Base-by-base conservation (phyloP, 345 rosid genomes). In the Dimocarpus longan region DNA sequence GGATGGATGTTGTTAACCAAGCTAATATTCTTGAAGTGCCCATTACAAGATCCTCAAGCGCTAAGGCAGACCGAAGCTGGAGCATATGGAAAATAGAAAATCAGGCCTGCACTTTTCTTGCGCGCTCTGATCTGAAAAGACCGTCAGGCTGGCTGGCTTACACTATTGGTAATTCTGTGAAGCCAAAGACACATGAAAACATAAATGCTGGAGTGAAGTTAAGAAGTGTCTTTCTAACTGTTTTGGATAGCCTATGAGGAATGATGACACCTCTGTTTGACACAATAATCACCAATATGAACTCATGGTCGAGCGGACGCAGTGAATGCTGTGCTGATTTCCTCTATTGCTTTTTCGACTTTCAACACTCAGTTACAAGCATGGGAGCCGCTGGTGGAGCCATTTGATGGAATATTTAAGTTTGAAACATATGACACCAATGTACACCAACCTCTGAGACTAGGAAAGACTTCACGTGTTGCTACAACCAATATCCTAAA, bases 401-500 rank as follows among this genome's bases (percentile, higher is more conserved):
- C 99, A 24, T 96, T 96, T 86, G 99, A 96, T 86, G 98, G 99
- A 83, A 96, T 96, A 84, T 96, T 96, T 88, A 96, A 96, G 99
- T 87, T 94, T 87, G 99, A 96, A 89, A 92, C 99, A 67, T 94
- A 92, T 81, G 90, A 92, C 67, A 88, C 91, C 78, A 85, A 85
- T 84, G 84, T 78, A 77, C 88, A 86, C 81, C 82, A 87, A 74
- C 83, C 91, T 48, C 77, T 91, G 73, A 86, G 83, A 86, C 83
- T 86, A 79, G 99, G 98, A 81, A 96, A 90, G 86, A 92, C 91
- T 71, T 85, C 93, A 71, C 97, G 94, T 56, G 80, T 94, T 75
- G 93, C 97, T 73, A 91, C 95, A 74, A 94, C 98, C 77, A 93
- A 89, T 83, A 88, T 90, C 73, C 79, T 96, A 77, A 96, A 96